Evolutionary conservation across 495 filamentous ascomycete genomes (phyloP), one percentile per base, ranked within the genome.

Genomic region (Daldinia loculata): DNA sequence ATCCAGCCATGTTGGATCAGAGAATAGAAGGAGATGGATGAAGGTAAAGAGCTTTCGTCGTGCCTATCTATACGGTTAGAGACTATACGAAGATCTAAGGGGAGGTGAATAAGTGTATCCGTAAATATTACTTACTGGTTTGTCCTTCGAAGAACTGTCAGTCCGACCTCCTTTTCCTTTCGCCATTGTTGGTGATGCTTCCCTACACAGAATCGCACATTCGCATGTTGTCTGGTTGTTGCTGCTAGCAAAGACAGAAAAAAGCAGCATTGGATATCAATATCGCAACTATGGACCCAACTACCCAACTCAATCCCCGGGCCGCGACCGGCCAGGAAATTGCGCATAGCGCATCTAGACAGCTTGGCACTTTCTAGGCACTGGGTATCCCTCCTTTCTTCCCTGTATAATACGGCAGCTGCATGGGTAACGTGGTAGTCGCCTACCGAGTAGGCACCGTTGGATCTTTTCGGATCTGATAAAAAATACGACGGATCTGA

Each of bases 1-100:
- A 68, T 89, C 85, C 51, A 76, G 27, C 76, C 74, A 78, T 76
- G 78, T 75, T 59, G 78, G 78, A 27, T 77, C 56, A 22, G 71
- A 70, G 11, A 71, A 67, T 53, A 75, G 59, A 32, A 79, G 70
- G 45, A 79, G 67, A 41, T 69, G 74, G 51, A 60, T 53, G 61
- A 77, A 79, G 45, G 34, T 57, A 26, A 63, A 43, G 32, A 67
- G 22, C 12, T 51, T 63, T 57, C 38, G 61, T 45, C 56, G 57
- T 45, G 34, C 41, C 67, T 65, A 32, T 17, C 9, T 5, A 27
- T n/a, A 24, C 26, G 15, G 17, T 34, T 55, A 45, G 34, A 52
- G 39, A 41, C n/a, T 41, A 17, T 38, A 61, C 22, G 36, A 48
- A 34, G 24, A 41, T 32, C 14, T 41, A 24, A 30, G 30, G 14